phyloP scores from a whole-genome alignment of 2,329 filamentous ascomycete species.

The Pseudogymnoascus sp. region DNA sequence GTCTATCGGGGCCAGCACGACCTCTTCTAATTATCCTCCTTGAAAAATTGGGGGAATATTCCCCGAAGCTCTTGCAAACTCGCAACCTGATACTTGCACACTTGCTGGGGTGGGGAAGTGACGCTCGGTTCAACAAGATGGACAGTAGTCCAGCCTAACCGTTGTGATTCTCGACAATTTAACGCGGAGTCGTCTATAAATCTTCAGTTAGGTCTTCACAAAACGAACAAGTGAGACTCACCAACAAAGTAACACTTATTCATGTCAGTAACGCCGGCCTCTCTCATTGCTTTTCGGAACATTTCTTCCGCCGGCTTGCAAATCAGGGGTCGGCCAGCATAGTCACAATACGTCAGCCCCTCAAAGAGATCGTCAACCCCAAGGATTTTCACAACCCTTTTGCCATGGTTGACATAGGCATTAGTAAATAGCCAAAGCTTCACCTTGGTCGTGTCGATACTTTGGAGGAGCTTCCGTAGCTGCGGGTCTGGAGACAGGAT shows the following conservation, averaged over 20 bases:
- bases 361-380: slow-evolving; percentile 86
- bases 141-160: slow-evolving; percentile 77
- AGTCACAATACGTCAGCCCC: slow-evolving; percentile 92
- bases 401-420: slow-evolving; percentile 84
- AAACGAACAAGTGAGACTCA: slow-evolving; percentile 41
- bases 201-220: slow-evolving; percentile 4
- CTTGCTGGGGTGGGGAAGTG: slow-evolving; percentile 53
- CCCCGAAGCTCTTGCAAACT: slow-evolving; percentile 68
- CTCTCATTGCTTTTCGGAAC: slow-evolving; percentile 82
- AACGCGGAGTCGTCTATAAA: slow-evolving; percentile 71
- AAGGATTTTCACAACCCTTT: slow-evolving; percentile 72
- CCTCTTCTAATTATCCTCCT: slow-evolving; percentile 28
- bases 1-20: too few species aligned
- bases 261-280: slow-evolving; percentile 63
- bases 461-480: slow-evolving; percentile 68
- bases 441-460: slow-evolving; percentile 78
- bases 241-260: slow-evolving; percentile 89
- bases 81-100: slow-evolving; percentile 68
- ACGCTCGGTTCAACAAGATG: slow-evolving; percentile 79
- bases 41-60: slow-evolving; percentile 83
- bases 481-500: slow-evolving; percentile 74
- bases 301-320: slow-evolving; percentile 83
- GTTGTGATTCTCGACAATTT: slow-evolving; percentile 72
- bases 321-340: slow-evolving; percentile 62
- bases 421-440: slow-evolving; percentile 94